Percentiles rank a stretch among this genome's conserved stretches.
Conservation (phyloP, 768 basidiomycete species). For the Kwoniella shandongensis region DNA sequence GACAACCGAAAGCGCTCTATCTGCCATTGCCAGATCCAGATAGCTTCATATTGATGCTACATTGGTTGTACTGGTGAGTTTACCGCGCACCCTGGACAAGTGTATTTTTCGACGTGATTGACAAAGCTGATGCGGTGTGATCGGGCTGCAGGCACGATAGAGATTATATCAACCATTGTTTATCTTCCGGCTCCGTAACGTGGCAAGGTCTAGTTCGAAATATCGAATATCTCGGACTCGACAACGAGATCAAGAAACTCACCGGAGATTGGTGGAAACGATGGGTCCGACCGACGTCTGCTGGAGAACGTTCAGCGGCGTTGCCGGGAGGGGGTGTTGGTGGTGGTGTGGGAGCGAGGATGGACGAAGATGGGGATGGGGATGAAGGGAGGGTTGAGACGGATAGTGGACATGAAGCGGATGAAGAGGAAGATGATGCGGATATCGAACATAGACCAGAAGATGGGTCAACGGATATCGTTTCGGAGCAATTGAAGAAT, state of each 20-base stretch:
- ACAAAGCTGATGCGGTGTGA: neutral
- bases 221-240: conserved; percentile 80
- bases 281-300: conserved; percentile 56
- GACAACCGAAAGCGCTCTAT: conserved; percentile 34
- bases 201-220: conserved; percentile 89
- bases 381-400: conserved; percentile 1
- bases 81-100: too few species aligned
- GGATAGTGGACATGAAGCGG: conserved; percentile 20
- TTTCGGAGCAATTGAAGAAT: conserved; percentile 4
- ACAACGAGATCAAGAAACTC: conserved; percentile 72
- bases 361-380: neutral
- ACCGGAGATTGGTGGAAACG: conserved; percentile 71
- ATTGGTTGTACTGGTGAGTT: conserved; percentile 52
- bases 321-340: neutral
- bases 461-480: conserved; percentile 16
- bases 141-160: conserved; percentile 65
- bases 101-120: neutral
- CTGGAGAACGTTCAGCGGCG: neutral
- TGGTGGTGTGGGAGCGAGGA: neutral
- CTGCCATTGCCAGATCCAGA: conserved; percentile 49
- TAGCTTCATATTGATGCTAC: conserved; percentile 44
- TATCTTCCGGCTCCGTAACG: conserved; percentile 65
- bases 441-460: neutral
- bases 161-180: conserved; percentile 65
- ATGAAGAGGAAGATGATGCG: conserved; percentile 13